phyloP scores from a whole-genome alignment of 2,329 filamentous ascomycete genomes.

The Aureobasidium pullulans region DNA sequence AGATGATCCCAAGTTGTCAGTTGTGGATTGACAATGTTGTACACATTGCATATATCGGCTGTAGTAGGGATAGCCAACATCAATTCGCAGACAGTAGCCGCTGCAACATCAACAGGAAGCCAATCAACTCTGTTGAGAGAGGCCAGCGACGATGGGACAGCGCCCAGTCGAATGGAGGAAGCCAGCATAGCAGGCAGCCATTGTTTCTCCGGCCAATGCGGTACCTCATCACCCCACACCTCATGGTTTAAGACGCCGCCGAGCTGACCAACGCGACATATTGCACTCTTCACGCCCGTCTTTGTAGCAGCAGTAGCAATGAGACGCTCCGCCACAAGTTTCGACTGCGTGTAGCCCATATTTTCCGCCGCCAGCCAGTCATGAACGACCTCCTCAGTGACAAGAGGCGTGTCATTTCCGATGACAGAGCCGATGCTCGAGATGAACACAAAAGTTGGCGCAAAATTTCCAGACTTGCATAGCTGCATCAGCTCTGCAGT shows the following conservation, averaged over 20 bases:
- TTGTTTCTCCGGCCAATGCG: conserved; percentile 48
- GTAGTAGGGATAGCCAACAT: background rate
- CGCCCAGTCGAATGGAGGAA: conserved; percentile 42
- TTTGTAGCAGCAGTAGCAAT: conserved; percentile 23
- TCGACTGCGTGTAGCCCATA: conserved; percentile 33
- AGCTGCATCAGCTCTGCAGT: background rate
- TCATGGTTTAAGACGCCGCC: conserved; percentile 26
- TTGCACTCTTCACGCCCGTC: conserved; percentile 19
- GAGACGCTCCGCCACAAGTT: conserved; percentile 30
- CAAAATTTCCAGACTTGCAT: conserved; percentile 17
- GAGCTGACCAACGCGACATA: conserved; percentile 26
- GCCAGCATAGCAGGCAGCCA: conserved; percentile 46
- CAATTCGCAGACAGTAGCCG: conserved; percentile 14
- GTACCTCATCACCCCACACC: conserved; percentile 5
- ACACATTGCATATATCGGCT: conserved; percentile 18
- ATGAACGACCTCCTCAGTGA: conserved; percentile 27
- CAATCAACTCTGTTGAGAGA: conserved; percentile 43
- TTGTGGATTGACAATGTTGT: conserved; percentile 25
- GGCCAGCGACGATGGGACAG: conserved; percentile 42
- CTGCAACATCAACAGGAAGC: conserved; percentile 42
- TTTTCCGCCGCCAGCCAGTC: conserved; percentile 22
- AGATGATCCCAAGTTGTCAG: conserved; percentile 20
- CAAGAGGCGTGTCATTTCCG: conserved; percentile 2
- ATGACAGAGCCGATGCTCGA: conserved; percentile 32
- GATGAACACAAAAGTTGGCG: conserved; percentile 29